Percentiles rank a stretch among this genome's conserved stretches.
Conservation (phyloP, 768 basidiomycete genomes). For the Pulveroboletus sp. region DNA sequence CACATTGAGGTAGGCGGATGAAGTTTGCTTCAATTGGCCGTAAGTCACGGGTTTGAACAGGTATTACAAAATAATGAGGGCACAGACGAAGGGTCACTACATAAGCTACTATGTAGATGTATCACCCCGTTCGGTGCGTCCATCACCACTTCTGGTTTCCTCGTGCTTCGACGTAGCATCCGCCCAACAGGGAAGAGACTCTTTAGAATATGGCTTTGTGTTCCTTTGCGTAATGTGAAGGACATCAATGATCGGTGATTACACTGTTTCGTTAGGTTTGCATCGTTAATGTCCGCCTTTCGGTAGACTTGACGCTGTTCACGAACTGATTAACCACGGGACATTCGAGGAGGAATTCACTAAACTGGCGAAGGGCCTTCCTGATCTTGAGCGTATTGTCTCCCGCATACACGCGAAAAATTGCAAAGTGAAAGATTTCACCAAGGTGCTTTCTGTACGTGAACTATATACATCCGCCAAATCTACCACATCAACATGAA, state of each 20-base stretch:
- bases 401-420: conserved; percentile 93
- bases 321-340: conserved; percentile 80
- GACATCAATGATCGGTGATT: conserved; percentile 86
- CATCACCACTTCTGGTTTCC: conserved; percentile 6
- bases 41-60: conserved; percentile 32
- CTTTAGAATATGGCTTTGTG: conserved; percentile 95
- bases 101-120: conserved; percentile 78
- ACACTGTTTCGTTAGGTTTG: conserved; percentile 7
- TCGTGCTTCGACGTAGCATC: conserved; percentile 6
- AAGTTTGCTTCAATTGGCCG: not conserved
- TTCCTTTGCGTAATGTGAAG: conserved; percentile 74
- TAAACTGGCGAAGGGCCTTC: conserved; percentile 71
- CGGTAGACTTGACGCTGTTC: conserved; percentile 83
- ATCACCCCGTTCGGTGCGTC: conserved; percentile 81
- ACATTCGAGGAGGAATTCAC: conserved; percentile 75
- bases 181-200: conserved; percentile 74
- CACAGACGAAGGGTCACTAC: conserved; percentile 82
- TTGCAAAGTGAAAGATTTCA: conserved; percentile 82
- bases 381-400: conserved; percentile 90
- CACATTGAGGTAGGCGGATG: conserved; percentile 74
- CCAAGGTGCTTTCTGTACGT: conserved; percentile 72
- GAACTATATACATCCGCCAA: not conserved
- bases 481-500: conserved; percentile 1
- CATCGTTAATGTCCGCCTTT: conserved; percentile 14
- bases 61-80: conserved; percentile 92